These are phyloP conservation scores for Neurospora sp. DNA, from an alignment of 495 filamentous ascomycete genomes.

Conservation along the genomic window DNA sequence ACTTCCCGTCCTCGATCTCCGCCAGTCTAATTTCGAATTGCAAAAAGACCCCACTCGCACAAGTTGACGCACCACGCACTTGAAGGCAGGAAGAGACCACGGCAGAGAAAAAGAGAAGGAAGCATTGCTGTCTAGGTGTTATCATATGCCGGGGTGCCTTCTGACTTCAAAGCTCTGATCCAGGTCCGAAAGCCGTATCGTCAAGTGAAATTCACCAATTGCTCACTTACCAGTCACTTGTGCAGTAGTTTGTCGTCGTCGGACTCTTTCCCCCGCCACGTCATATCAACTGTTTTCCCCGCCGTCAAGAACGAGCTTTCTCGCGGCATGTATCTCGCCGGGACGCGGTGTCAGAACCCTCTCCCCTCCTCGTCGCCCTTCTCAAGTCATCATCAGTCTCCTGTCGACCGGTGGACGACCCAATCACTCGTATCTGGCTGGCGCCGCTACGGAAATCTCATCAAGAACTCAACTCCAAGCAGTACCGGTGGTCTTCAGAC, in stretches of 20 bases:
- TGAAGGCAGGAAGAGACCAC: neutral
- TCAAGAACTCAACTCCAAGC: neutral
- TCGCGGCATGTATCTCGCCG: neutral
- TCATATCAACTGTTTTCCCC: neutral
- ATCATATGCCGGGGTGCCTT: neutral
- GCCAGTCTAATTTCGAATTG: neutral
- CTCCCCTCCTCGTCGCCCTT: neutral
- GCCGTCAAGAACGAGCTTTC: neutral
- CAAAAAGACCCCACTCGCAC: neutral
- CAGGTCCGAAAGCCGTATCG: neutral
- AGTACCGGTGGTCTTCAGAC: conserved; percentile 33
- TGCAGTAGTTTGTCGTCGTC: neutral
- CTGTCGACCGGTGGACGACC: neutral
- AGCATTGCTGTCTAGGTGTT: neutral
- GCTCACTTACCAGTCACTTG: neutral
- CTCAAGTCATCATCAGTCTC: neutral
- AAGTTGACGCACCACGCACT: neutral
- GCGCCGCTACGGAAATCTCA: neutral
- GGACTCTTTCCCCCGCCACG: neutral
- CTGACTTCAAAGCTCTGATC: neutral
- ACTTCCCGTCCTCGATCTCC: neutral
- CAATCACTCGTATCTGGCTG: neutral
- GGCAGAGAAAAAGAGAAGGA: neutral
- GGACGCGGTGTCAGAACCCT: neutral
- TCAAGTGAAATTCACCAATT: neutral